phyloP scores from a whole-genome alignment of 768 basidiomycete species.

The Pisolithus sp. region DNA sequence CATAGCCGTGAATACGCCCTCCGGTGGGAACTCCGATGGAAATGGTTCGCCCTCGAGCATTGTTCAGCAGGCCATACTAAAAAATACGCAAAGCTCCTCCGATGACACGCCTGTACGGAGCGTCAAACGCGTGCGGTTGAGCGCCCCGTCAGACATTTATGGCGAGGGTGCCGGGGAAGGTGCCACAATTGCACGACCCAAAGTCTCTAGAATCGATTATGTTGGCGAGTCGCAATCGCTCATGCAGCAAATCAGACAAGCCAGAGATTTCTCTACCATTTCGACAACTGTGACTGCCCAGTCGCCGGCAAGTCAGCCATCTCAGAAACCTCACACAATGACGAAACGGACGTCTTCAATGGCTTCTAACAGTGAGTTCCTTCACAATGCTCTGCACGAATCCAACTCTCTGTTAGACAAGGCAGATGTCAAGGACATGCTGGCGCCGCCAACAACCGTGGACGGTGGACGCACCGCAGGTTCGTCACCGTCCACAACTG shows the following conservation, averaged over 20 bases:
- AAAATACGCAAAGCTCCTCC: slow-evolving; percentile 40
- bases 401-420: slow-evolving; percentile 7
- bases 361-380: slow-evolving; percentile 11
- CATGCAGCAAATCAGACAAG: slow-evolving; percentile 76
- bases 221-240: slow-evolving; percentile 70
- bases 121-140: slow-evolving; percentile 75
- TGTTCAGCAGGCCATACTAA: slow-evolving; percentile 36
- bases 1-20: slow-evolving; percentile 76
- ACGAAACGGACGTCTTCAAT: neutral
- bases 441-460: slow-evolving; percentile 11
- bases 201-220: slow-evolving; percentile 53
- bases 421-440: slow-evolving; percentile 2
- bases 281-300: slow-evolving; percentile 51
- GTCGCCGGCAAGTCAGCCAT: slow-evolving; percentile 16
- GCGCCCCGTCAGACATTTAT: slow-evolving; percentile 55
- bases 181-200: slow-evolving; percentile 45
- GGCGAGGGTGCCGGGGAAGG: slow-evolving; percentile 44
- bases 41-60: slow-evolving; percentile 42
- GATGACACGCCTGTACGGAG: slow-evolving; percentile 57
- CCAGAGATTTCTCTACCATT: slow-evolving; percentile 71
- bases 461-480: slow-evolving; percentile 15
- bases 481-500: slow-evolving; percentile 22
- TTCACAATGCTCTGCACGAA: neutral
- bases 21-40: slow-evolving; percentile 43
- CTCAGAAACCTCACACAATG: slow-evolving; percentile 8